Evolutionary conservation across 352 stramenopile genomes (phyloP).

Genomic region (Lagenidium giganteum): DNA sequence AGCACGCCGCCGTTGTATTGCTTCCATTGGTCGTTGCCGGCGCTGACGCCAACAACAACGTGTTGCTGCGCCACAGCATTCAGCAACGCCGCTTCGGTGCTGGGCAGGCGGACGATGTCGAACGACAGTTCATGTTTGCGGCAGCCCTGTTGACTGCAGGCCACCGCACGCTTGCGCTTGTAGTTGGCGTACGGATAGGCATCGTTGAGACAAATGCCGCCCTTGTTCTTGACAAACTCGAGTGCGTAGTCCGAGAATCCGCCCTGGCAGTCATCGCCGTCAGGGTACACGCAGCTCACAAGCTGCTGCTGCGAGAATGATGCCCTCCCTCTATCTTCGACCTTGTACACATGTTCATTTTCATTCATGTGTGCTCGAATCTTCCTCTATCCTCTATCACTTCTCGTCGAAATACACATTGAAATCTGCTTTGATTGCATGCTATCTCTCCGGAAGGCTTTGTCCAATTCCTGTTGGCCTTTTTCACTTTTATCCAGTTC

Average conservation of each 20-base stretch:
- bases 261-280: conserved; percentile 96
- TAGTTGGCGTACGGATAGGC: conserved; percentile 95
- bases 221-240: conserved; percentile 90
- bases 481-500: too few species aligned
- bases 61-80: conserved; percentile 90
- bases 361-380: too few species aligned
- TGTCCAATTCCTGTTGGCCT: too few species aligned
- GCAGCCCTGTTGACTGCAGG: conserved; percentile 77
- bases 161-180: conserved; percentile 49
- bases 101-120: conserved; percentile 73
- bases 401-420: too few species aligned
- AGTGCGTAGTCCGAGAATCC: conserved; percentile 98
- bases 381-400: too few species aligned
- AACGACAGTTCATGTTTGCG: conserved; percentile 74
- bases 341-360: too few species aligned
- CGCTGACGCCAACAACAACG: conserved; percentile 93
- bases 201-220: conserved; percentile 91
- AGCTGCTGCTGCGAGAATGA: conserved; percentile 99
- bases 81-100: conserved; percentile 83
- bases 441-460: too few species aligned
- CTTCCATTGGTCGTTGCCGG: conserved; percentile 92
- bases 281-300: conserved; percentile 94
- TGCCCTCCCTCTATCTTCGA: too few species aligned
- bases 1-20: conserved; percentile 95
- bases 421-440: too few species aligned